phyloP scores from a whole-genome alignment of 192 early-diverging fungal species.

The Coemansia sp. region DNA sequence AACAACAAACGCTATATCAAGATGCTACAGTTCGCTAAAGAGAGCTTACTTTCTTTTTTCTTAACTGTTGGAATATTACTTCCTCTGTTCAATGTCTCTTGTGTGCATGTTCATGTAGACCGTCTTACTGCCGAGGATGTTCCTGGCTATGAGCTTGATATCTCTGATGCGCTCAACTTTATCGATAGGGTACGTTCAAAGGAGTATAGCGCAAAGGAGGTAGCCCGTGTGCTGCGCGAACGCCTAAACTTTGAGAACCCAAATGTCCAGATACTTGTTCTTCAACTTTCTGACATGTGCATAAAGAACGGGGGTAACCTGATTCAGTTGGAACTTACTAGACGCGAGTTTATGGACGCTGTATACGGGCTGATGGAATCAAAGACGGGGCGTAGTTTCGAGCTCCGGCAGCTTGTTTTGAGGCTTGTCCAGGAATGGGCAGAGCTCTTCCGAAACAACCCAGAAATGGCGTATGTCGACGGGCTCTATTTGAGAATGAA shows the following conservation, averaged over 20 bases:
- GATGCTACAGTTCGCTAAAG: neutral
- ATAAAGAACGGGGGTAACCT: conserved; percentile 92
- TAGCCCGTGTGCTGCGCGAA: conserved; percentile 72
- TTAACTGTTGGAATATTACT: neutral
- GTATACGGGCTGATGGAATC: conserved; percentile 62
- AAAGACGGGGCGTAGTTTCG: conserved; percentile 63
- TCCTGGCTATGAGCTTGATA: conserved; percentile 82
- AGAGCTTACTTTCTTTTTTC: neutral
- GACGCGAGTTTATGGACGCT: conserved; percentile 88
- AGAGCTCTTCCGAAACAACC: conserved; percentile 72
- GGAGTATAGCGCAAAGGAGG: conserved; percentile 71
- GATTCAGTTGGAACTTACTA: conserved; percentile 84
- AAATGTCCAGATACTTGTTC: conserved; percentile 87
- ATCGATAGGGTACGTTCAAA: conserved; percentile 92
- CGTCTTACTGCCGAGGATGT: conserved; percentile 89
- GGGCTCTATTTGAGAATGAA: conserved; percentile 84
- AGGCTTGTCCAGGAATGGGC: conserved; percentile 90
- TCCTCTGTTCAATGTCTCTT: neutral
- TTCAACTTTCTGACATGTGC: conserved; percentile 88
- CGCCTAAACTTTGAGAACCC: conserved; percentile 88
- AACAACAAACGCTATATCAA: neutral
- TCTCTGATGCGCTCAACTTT: conserved; percentile 83
- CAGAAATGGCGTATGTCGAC: conserved; percentile 73
- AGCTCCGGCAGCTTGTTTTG: conserved; percentile 76
- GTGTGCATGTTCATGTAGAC: conserved; percentile 44